Evolutionary conservation across 2,329 filamentous ascomycete genomes (phyloP), one percentile per base, ranked within the genome.

Genomic region (Penicillium olsonii): DNA sequence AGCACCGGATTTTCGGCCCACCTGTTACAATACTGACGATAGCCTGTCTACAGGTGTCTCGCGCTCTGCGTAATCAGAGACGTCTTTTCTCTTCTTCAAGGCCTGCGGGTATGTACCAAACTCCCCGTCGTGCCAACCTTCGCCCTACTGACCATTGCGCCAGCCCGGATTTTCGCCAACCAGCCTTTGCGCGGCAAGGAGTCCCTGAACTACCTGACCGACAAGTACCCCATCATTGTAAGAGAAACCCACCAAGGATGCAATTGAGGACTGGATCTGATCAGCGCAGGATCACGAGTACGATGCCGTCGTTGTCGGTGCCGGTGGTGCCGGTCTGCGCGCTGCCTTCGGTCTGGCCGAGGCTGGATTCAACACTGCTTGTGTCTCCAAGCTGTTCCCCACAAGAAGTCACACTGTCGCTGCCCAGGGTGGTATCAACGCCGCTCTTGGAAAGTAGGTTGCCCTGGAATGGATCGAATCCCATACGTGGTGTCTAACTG

Each of bases 191-290:
- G 91, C 73, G 94, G 92, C 50, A 96, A 95, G 80, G 92, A 96
- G 79, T 92, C 92, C 26, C 89, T 89, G 56, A 86, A 89, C 40
- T 89, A 90, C 69, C 83, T 96, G 65, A 88, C 86, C 74, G 87
- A 81, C 74, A 94, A 96, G 76, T 97, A 99, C 75, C 88, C 91
- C 42, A 89, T 99, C 65, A 92, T 99, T 73, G 88, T 90, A 83
- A 75, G 87, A 81, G 61, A 31, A 45, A 10, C 48, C 35, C 11
- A n/a, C 33, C 11, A 24, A 19, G 17, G 18, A 20, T 42, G 14
- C 10, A 22, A 22, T 19, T 26, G 27, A 47, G 22, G 2, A 48
- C 38, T 42, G 38, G 39, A 42, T 62, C 59, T 62, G 54, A 64
- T 60, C 48, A 39, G 49, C 54, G 22, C 68, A 91, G 85, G 94